Base-by-base conservation (phyloP, 352 stramenopile genomes). In the Hyaloperonospora arabidopsidis region DNA sequence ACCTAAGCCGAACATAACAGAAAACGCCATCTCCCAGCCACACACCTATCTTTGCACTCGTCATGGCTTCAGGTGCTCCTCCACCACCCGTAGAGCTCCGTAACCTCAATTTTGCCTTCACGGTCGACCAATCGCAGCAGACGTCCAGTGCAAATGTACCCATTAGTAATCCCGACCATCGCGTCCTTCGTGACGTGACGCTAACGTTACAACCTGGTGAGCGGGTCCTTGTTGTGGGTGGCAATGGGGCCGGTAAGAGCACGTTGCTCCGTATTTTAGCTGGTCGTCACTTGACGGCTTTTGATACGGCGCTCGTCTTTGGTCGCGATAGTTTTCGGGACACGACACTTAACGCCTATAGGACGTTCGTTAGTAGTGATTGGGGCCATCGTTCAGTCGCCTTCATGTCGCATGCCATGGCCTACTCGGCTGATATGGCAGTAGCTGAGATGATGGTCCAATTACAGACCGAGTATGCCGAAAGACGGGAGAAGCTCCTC, bases 381-480 rank as follows among this genome's bases (percentile, higher is more conserved):
- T 98, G 95, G 96, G 95, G 95, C 12, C 96, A 97, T 65, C 82
- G 91, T 10, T 93, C 91, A 0, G 89, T 98, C 28, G 95, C 95
- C 5, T 99, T 98, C 70, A 95, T 95, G 1, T 83, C 79, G 1
- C 75, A 91, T 36, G 80, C 72, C 35, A 95, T 86, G 80, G 84
- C 72, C 39, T 96, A 80, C 69, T 91, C 71, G 61, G 95, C 95
- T 0, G 96, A 98, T 66, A 98, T 98, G 69, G 75, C 87, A 2
- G 94, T 98, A 23, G 78, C 85, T 15, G 86, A 97, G 59, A 98
- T 99, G 95, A 98, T 98, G 94, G 79, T 90, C 52, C 88, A 96
- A 61, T 52, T 98, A 34, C 96, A 99, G 69, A 64, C 80, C n/a
- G 72, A 81, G 29, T 96, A 96, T 67, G 92, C 94, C 0, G 94